These are phyloP conservation scores for Zymoseptoria tritici DNA, from an alignment of 2,329 filamentous ascomycete genomes.

Conservation along the genomic window DNA sequence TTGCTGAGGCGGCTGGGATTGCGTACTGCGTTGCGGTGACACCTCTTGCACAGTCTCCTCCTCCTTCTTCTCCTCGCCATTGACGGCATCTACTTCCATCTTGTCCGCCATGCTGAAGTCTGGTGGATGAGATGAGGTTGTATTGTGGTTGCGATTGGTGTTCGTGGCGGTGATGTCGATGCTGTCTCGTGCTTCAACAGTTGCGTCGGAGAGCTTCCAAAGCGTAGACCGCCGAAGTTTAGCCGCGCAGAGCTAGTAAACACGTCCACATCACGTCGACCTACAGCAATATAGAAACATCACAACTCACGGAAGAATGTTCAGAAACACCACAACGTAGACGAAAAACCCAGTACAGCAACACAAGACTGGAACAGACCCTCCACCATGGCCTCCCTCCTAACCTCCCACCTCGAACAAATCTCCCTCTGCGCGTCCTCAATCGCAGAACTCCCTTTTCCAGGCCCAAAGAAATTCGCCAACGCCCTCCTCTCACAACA, in stretches of 20 bases:
- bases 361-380: neutral
- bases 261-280: constrained; percentile 1
- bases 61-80: constrained; percentile 35
- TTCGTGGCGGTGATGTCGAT: neutral
- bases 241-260: neutral
- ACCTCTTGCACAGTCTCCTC: constrained; percentile 30
- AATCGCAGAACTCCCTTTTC: constrained; percentile 55
- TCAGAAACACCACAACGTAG: neutral
- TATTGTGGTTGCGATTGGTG: constrained; percentile 7
- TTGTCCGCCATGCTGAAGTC: constrained; percentile 39
- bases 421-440: constrained; percentile 43
- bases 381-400: constrained; percentile 30
- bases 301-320: neutral
- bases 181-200: constrained; percentile 10
- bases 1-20: constrained; percentile 12
- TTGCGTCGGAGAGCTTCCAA: constrained; percentile 1
- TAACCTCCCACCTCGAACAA: constrained; percentile 44
- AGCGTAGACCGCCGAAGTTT: neutral
- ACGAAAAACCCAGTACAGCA: neutral
- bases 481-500: constrained; percentile 75
- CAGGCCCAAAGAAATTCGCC: constrained; percentile 86
- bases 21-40: constrained; percentile 28
- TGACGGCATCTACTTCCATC: constrained; percentile 38
- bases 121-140: constrained; percentile 3
- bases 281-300: neutral